A percentile compares a stretch with the other conserved stretches of the same genome.
Evolutionary conservation across 768 basidiomycete species (phyloP).

Genomic region (Roridomyces roridus): DNA sequence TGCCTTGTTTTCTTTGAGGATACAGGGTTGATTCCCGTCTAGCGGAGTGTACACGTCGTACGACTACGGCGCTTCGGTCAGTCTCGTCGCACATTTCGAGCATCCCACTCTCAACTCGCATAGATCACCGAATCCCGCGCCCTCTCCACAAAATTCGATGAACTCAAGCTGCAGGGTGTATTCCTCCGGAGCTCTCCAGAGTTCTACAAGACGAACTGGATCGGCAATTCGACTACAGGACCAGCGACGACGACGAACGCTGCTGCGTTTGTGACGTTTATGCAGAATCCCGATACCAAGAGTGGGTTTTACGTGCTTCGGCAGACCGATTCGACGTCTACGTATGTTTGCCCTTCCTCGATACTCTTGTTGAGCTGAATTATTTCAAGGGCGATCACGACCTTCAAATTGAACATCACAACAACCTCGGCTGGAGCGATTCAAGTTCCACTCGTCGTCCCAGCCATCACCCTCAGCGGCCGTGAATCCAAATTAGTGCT

Average conservation of each 20-base stretch:
- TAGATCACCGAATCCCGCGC: constrained; percentile 71
- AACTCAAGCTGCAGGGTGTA: constrained; percentile 78
- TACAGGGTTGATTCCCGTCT: background rate
- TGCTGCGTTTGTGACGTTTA: constrained; percentile 61
- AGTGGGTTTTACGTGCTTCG: constrained; percentile 75
- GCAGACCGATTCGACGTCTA: constrained; percentile 70
- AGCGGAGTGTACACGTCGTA: constrained; percentile 56
- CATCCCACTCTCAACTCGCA: background rate
- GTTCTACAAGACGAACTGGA: constrained; percentile 80
- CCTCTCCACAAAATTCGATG: constrained; percentile 71
- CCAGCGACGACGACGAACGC: constrained; percentile 45
- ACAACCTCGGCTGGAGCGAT: constrained; percentile 58
- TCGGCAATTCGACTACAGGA: constrained; percentile 66
- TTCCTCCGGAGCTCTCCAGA: constrained; percentile 83
- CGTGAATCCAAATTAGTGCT: constrained; percentile 78
- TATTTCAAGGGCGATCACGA: constrained; percentile 46
- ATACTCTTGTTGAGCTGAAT: background rate
- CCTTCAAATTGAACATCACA: constrained; percentile 66
- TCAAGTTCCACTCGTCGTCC: constrained; percentile 60
- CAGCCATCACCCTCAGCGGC: constrained; percentile 65
- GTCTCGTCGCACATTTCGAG: background rate
- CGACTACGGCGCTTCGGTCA: constrained; percentile 76
- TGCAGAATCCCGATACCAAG: constrained; percentile 71
- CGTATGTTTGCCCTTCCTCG: too few relatives aligned
- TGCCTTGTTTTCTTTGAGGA: constrained; percentile 40